phyloP scores from a whole-genome alignment of 495 filamentous ascomycete genomes.

The Peziza echinospora region DNA sequence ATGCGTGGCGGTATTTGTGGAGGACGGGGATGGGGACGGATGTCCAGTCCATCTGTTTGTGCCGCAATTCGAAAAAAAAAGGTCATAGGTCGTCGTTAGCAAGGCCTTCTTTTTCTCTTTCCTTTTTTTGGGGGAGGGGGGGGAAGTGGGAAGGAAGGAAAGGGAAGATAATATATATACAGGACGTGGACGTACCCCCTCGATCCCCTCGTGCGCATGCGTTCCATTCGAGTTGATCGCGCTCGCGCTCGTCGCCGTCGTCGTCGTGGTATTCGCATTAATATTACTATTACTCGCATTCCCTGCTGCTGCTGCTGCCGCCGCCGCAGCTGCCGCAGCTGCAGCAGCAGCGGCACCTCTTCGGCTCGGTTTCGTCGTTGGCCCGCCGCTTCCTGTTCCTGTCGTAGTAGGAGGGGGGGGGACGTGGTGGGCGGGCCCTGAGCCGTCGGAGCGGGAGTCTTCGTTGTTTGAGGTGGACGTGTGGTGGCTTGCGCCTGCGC shows the following conservation, averaged over 20 bases:
- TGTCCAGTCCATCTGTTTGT: conserved; percentile 14
- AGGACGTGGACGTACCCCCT: conserved; percentile 12
- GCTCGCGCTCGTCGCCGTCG: background rate
- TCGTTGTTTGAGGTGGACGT: conserved; percentile 8
- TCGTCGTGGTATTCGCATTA: no score
- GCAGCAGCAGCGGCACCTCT: background rate
- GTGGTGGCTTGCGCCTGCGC: conserved; percentile 12
- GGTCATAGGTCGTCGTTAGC: no score
- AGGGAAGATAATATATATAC: background rate
- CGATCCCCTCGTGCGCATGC: conserved; percentile 19
- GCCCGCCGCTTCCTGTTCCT: background rate
- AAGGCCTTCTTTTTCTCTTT: conserved; percentile 1
- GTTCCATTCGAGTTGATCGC: conserved; percentile 14
- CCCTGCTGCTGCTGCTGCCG: background rate
- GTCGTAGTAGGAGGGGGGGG: background rate
- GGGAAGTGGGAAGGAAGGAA: background rate
- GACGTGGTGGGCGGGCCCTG: background rate
- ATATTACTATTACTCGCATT: no score
- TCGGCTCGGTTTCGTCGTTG: background rate
- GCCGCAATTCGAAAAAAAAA: no score
- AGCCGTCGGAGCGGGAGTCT: background rate
- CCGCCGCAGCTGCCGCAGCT: background rate
- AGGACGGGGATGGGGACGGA: conserved; percentile 15
- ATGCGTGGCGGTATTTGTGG: conserved; percentile 16
- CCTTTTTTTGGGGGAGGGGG: conserved; percentile 4